Conservation (phyloP, 202 grass and related monocot genomes). For the Setaria viridis region DNA sequence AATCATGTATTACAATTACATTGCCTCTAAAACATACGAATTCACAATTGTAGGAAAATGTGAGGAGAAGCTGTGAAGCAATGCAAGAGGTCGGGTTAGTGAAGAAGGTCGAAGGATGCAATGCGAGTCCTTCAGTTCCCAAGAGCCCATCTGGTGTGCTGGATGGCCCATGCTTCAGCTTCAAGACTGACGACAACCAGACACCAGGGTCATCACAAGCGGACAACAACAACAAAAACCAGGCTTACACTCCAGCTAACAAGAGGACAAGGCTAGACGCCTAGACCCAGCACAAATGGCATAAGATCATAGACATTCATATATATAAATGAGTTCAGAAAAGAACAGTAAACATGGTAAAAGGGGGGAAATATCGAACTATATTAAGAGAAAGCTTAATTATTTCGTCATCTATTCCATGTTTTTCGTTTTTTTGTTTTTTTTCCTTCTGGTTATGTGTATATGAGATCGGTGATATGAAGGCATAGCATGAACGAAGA, state of each 20-base stretch:
- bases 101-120: slow-evolving; percentile 2
- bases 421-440: not conserved
- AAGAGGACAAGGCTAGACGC: slow-evolving; percentile 47
- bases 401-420: not conserved
- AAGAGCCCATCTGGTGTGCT: slow-evolving; percentile 51
- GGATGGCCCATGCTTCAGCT: slow-evolving; percentile 46
- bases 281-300: slow-evolving; percentile 26
- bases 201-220: slow-evolving; percentile 3
- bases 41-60: slow-evolving; percentile 51
- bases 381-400: not conserved
- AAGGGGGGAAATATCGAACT: not conserved
- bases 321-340: slow-evolving; percentile 7
- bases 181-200: slow-evolving; percentile 45
- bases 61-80: slow-evolving; percentile 49
- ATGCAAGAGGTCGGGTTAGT: slow-evolving; percentile 51
- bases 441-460: not conserved
- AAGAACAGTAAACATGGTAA: slow-evolving; percentile 32
- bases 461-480: not conserved
- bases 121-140: slow-evolving; percentile 29
- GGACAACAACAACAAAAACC: slow-evolving; percentile 19
- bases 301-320: slow-evolving; percentile 31
- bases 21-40: slow-evolving; percentile 11
- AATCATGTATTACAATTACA: not conserved
- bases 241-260: slow-evolving; percentile 36
- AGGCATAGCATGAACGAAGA: not conserved